These are phyloP conservation scores for Diaporthe ampelina DNA, from an alignment of 2,329 filamentous ascomycete species.

Conservation along the genomic window DNA sequence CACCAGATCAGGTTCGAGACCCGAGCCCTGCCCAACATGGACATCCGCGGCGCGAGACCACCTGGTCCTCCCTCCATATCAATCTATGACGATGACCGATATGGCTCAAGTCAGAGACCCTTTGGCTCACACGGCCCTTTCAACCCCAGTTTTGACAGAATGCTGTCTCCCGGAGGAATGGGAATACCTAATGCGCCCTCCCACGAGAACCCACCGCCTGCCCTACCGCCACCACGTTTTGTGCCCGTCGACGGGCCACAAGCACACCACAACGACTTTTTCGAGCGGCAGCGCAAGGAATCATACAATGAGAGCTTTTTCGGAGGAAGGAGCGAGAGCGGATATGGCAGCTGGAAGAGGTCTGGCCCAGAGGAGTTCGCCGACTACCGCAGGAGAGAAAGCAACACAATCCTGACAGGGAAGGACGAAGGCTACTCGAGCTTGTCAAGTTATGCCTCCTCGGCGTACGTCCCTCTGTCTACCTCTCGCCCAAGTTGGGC, in stretches of 20 bases:
- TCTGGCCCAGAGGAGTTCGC: conserved; percentile 53
- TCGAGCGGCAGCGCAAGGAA: conserved; percentile 45
- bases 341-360: conserved; percentile 47
- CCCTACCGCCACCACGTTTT: conserved; percentile 61
- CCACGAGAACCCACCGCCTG: conserved; percentile 56
- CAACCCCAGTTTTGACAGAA: conserved; percentile 31
- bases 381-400: conserved; percentile 51
- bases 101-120: conserved; percentile 29
- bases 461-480: conserved; percentile 19
- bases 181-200: conserved; percentile 57
- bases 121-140: conserved; percentile 38
- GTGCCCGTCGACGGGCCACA: conserved; percentile 54
- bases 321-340: conserved; percentile 56
- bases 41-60: conserved; percentile 41
- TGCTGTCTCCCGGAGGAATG: conserved; percentile 49
- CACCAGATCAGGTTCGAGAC: background rate
- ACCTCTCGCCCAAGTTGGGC: conserved; percentile 44
- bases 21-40: conserved; percentile 31
- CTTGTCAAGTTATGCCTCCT: conserved; percentile 41
- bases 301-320: conserved; percentile 47
- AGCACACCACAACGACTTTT: conserved; percentile 45
- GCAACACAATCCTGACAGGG: conserved; percentile 45
- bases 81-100: conserved; percentile 36
- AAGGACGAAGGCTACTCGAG: conserved; percentile 58
- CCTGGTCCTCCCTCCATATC: conserved; percentile 36